These are phyloP conservation scores for Acacia melanoxylon DNA, from an alignment of 306 rosid species.

Conservation along the genomic window DNA sequence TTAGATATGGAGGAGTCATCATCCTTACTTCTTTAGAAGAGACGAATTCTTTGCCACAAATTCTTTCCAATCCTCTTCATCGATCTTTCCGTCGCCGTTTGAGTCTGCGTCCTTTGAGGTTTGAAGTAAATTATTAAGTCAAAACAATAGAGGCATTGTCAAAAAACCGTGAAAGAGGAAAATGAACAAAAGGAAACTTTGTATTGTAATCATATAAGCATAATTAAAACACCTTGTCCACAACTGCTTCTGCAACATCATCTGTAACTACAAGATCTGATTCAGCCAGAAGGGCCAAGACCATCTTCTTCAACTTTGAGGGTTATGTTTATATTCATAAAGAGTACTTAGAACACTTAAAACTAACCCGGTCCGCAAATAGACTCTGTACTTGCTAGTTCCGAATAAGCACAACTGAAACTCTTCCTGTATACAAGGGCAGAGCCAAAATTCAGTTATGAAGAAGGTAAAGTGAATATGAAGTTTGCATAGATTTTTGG, in stretches of 20 bases:
- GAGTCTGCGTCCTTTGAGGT: conserved; percentile 61
- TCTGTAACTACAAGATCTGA: conserved; percentile 52
- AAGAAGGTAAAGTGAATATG: neutral
- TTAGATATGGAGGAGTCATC: conserved; percentile 71
- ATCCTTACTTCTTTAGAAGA: conserved; percentile 45
- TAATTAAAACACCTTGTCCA: conserved; percentile 54
- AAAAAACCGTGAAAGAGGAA: neutral
- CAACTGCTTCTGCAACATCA: conserved; percentile 57
- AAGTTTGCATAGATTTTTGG: neutral
- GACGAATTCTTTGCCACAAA: conserved; percentile 57
- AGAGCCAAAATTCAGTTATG: neutral
- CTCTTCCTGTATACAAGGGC: conserved; percentile 40
- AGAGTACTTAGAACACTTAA: neutral
- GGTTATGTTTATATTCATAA: neutral
- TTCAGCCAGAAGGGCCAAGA: conserved; percentile 62
- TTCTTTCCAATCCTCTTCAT: conserved; percentile 66
- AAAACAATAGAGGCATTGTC: conserved; percentile 1
- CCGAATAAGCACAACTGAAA: conserved; percentile 59
- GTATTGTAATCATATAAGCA: neutral
- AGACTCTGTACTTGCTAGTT: conserved; percentile 45
- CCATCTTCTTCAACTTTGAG: conserved; percentile 78
- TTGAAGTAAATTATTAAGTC: conserved; percentile 36
- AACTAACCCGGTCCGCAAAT: conserved; percentile 52
- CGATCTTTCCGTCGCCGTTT: conserved; percentile 77
- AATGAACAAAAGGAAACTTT: conserved; percentile 5